Evolutionary conservation across 1,139 yeast species (phyloP), one percentile per base, ranked within the genome.

Genomic region (Taphrina communis): DNA sequence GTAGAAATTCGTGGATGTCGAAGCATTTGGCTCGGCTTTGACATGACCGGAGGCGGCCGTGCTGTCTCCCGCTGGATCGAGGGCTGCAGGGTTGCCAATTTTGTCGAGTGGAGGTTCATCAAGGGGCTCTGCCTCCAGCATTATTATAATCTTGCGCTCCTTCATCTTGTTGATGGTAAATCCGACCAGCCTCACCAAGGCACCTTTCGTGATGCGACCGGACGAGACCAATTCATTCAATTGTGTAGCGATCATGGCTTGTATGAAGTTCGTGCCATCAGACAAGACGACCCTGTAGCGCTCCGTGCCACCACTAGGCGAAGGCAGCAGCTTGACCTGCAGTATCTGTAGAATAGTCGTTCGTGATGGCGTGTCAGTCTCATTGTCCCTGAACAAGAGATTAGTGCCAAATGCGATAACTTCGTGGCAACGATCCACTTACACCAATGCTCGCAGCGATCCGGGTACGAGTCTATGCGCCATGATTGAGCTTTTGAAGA

Each of bases 201-300:
- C 50, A 11, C 74, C 73, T 41, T 69, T 67, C 44, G 60, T 61
- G 41, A 73, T 52, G 11, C 56, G 57, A 19, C 67, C 66, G 19
- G 69, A 65, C 9, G 41, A 19, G 9, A 73, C 72, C 39, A 67
- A 53, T 5, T 71, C 72, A 44, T 69, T 70, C 55, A 68, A 55
- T 17, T 70, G 70, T 42, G 69, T 57, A 14, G 72, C 70, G n/a
- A 73, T 51, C 73, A 74, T 72, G 55, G 70, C 70, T 60, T 74
- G 73, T 11, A 70, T 67, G 42, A 65, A 73, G 38, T 72, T 61
- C 21, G 65, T 69, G 14, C 74, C 71, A 50, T 74, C 75, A 3
- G 75, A 73, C 14, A 73, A 17, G 6, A 74, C 73, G 25, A 71
- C 57, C 11, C 75, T 70, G 39, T 70, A 62, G 14, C 75, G 71